A percentile compares a stretch with the other conserved stretches of the same genome.
Conservation (phyloP, 805 yeast genomes). For the Saccharomycopsis guyanensis region DNA sequence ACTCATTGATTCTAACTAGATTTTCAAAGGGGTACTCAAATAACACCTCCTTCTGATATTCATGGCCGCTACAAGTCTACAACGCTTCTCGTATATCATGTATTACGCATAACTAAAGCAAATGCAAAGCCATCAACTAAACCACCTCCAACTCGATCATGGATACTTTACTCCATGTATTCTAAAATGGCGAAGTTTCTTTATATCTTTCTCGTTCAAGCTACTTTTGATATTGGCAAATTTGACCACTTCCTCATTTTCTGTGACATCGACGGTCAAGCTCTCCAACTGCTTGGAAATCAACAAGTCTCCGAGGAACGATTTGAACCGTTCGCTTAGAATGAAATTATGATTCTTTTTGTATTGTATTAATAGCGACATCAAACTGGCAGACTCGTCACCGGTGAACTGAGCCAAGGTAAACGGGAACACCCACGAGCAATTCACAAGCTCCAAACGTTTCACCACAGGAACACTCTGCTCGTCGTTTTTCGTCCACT, state of each 20-base stretch:
- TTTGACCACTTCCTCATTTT: conserved; percentile 5
- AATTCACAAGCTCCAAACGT: conserved; percentile 14
- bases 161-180: no score
- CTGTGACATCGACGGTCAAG: conserved; percentile 11
- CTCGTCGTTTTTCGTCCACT: background rate
- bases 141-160: no score
- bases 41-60: no score
- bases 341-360: conserved; percentile 11
- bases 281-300: conserved; percentile 1
- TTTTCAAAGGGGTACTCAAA: no score
- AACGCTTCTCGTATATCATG: no score
- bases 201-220: conserved; percentile 2
- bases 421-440: conserved; percentile 20
- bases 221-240: conserved; percentile 15
- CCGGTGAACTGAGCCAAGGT: conserved; percentile 4
- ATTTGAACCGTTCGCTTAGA: conserved; percentile 17
- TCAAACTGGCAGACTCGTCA: background rate
- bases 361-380: background rate
- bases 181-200: conserved; percentile 1
- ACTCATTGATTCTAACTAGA: no score
- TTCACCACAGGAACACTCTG: background rate
- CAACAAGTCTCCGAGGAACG: conserved; percentile 9
- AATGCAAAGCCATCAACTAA: no score
- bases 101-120: no score
- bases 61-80: no score